phyloP scores from a whole-genome alignment of 2,329 filamentous ascomycete genomes.

The Geosmithia flava region DNA sequence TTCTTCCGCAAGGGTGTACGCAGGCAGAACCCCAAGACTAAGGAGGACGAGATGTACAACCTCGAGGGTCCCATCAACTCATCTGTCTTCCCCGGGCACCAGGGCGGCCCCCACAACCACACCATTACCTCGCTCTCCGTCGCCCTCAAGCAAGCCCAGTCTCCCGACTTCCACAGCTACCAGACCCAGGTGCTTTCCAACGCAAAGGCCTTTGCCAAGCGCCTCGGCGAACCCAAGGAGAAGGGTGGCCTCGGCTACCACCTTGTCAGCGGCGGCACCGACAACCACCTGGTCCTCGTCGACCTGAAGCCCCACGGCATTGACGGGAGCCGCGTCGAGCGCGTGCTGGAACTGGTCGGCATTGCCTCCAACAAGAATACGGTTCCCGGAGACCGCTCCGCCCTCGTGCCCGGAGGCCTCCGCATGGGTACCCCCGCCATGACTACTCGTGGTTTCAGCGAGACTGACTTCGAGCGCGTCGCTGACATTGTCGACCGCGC shows the following conservation, averaged over 20 bases:
- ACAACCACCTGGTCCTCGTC: slow-evolving; percentile 90
- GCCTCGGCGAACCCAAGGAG: slow-evolving; percentile 54
- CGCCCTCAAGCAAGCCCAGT: slow-evolving; percentile 85
- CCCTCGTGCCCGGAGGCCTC: slow-evolving; percentile 83
- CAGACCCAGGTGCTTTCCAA: slow-evolving; percentile 85
- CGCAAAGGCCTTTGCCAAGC: slow-evolving; percentile 70
- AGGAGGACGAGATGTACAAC: slow-evolving; percentile 76
- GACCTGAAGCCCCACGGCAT: slow-evolving; percentile 83
- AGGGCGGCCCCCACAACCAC: slow-evolving; percentile 97
- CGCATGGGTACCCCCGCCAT: slow-evolving; percentile 94
- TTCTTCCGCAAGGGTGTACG: slow-evolving; percentile 94
- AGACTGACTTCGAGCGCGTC: slow-evolving; percentile 77
- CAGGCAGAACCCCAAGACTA: slow-evolving; percentile 71
- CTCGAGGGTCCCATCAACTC: slow-evolving; percentile 89
- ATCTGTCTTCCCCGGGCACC: slow-evolving; percentile 95
- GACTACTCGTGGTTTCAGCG: slow-evolving; percentile 88
- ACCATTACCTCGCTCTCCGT: slow-evolving; percentile 94
- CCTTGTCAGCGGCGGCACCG: slow-evolving; percentile 86
- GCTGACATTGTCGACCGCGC: slow-evolving; percentile 77
- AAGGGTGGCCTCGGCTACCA: slow-evolving; percentile 73
- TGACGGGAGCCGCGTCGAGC: slow-evolving; percentile 82
- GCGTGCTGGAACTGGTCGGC: slow-evolving; percentile 80
- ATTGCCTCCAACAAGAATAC: slow-evolving; percentile 99
- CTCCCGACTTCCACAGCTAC: slow-evolving; percentile 82
- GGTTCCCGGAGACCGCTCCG: slow-evolving; percentile 87